A percentile compares a stretch with the other conserved stretches of the same genome.
Conservation (phyloP, 352 stramenopile species). For the Albugo candida region DNA sequence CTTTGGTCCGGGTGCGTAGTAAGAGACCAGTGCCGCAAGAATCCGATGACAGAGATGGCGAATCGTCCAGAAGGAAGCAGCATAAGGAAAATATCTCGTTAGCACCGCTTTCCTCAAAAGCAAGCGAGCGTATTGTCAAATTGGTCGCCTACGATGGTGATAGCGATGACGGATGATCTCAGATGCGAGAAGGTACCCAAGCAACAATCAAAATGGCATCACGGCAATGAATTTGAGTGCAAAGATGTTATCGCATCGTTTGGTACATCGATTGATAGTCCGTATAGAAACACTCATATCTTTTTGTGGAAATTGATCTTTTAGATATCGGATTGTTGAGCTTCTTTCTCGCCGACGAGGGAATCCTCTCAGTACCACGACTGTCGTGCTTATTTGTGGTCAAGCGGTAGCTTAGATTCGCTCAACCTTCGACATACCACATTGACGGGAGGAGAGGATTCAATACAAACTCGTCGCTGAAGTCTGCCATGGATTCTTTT, state of each 20-base stretch:
- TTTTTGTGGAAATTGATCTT: neutral
- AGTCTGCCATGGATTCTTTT: slow-evolving; percentile 22
- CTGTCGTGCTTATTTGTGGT: neutral
- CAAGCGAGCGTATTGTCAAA: too few species aligned
- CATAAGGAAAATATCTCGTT: too few species aligned
- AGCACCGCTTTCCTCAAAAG: too few species aligned
- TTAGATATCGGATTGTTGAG: neutral
- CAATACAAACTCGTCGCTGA: slow-evolving; percentile 30
- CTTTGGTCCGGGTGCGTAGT: slow-evolving; percentile 15
- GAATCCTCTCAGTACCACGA: neutral
- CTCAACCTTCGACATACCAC: too few species aligned
- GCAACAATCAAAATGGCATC: too few species aligned
- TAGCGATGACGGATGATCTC: too few species aligned
- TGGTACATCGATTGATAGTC: neutral
- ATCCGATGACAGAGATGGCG: too few species aligned
- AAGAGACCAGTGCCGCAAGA: too few species aligned
- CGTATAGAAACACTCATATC: neutral
- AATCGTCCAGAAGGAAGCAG: too few species aligned
- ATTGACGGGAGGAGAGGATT: slow-evolving; percentile 63
- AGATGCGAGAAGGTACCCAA: too few species aligned
- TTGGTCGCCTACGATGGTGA: too few species aligned
- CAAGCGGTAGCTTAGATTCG: neutral
- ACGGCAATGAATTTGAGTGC: too few species aligned
- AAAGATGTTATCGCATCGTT: neutral
- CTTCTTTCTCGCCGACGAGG: neutral